A percentile compares a stretch with the other conserved stretches of the same genome.
phyloP scores from a whole-genome alignment of 2,329 filamentous ascomycete species.

The Colletotrichum trifolii region DNA sequence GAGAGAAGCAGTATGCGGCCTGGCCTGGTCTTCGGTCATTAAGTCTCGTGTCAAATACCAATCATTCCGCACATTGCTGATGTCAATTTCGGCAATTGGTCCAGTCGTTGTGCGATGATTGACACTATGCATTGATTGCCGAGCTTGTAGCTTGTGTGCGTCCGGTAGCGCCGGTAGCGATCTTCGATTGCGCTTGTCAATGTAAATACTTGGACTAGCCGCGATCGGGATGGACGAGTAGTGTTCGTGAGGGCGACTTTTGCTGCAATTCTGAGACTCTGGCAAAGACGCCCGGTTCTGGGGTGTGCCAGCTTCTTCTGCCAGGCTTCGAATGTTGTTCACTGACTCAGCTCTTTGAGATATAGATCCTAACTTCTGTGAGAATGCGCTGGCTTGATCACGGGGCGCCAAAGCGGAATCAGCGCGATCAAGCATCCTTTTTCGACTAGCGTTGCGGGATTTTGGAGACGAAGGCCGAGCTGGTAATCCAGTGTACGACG shows the following conservation, averaged over 20 bases:
- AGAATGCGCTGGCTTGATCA: slow-evolving; percentile 26
- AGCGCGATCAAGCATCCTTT: slow-evolving; percentile 39
- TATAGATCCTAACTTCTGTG: slow-evolving; percentile 40
- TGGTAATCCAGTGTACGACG: not conserved
- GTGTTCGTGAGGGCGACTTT: slow-evolving; percentile 19
- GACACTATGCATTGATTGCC: not conserved
- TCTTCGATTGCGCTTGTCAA: not conserved
- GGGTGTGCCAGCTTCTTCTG: not conserved
- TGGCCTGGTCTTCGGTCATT: no score
- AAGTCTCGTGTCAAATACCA: no score
- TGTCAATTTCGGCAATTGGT: no score
- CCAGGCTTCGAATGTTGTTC: slow-evolving; percentile 18
- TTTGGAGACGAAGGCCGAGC: slow-evolving; percentile 47
- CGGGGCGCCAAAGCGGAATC: slow-evolving; percentile 38
- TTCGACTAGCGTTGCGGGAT: slow-evolving; percentile 50
- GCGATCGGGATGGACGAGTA: slow-evolving; percentile 40
- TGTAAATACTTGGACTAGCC: slow-evolving; percentile 43
- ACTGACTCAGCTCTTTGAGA: slow-evolving; percentile 42
- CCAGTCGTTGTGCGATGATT: no score
- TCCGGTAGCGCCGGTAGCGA: not conserved
- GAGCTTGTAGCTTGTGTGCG: not conserved
- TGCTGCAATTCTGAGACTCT: slow-evolving; percentile 37
- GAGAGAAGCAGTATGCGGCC: no score
- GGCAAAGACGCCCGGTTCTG: slow-evolving; percentile 31
- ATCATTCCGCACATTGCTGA: no score